Conservation (phyloP, 2,329 filamentous ascomycete genomes). For the Ophiosphaerella herpotricha region DNA sequence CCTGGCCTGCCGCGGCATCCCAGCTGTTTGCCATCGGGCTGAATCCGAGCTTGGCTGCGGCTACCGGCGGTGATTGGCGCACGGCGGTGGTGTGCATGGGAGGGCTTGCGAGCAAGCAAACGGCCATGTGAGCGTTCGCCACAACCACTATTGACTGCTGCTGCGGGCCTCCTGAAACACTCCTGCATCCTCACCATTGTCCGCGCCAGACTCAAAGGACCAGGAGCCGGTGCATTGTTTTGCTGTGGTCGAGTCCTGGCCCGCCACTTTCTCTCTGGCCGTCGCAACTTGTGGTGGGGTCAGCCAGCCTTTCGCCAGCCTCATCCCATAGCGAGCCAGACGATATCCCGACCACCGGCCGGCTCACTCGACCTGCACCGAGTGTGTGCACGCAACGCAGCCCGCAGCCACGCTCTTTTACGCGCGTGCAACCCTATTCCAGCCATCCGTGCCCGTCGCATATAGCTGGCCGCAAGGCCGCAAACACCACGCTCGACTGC, state of each 20-base stretch:
- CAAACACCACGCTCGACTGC: neutral
- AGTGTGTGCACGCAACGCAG: constrained; percentile 29
- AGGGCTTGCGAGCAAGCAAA: constrained; percentile 26
- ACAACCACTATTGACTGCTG: constrained; percentile 31
- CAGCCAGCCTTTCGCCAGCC: constrained; percentile 8
- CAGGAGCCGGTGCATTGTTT: neutral
- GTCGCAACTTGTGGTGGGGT: constrained; percentile 28
- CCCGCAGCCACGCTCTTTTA: constrained; percentile 29
- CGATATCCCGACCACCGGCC: neutral
- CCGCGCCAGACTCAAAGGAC: neutral
- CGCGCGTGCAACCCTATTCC: constrained; percentile 15
- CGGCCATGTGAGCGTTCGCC: constrained; percentile 34
- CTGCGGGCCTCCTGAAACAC: constrained; percentile 36
- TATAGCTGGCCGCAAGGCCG: constrained; percentile 5
- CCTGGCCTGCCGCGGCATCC: constrained; percentile 19
- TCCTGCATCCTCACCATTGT: constrained; percentile 7
- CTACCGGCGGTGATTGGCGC: constrained; percentile 36
- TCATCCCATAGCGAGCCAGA: constrained; percentile 13
- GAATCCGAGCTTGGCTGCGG: constrained; percentile 33
- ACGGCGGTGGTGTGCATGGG: constrained; percentile 16
- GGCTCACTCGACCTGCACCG: constrained; percentile 30
- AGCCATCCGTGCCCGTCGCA: constrained; percentile 11
- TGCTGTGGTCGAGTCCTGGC: constrained; percentile 13
- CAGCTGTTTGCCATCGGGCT: constrained; percentile 29
- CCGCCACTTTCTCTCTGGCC: constrained; percentile 6